Evolutionary conservation across 2,329 filamentous ascomycete genomes (phyloP), one percentile per base, ranked within the genome.

Genomic region (Microcyclospora pomicola): DNA sequence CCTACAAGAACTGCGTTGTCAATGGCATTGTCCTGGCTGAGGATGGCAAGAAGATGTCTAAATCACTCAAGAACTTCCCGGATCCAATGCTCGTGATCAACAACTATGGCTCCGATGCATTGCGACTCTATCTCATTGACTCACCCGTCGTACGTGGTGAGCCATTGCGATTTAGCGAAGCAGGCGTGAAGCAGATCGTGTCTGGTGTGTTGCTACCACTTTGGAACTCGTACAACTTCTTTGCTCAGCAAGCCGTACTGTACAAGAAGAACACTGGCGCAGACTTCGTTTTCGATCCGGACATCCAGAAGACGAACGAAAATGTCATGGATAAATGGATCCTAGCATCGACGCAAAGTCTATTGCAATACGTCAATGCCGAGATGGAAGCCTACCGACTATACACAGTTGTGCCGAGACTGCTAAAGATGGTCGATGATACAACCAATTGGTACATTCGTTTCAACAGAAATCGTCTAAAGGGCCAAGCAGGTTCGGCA

Each of bases 361-460:
- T 96, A 49, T 70, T 96, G 41, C 78, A 86, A 53, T 95, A 91
- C 56, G 84, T 95, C 38, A 88, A 96, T 56, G 69, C 82, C 51
- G 88, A 96, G 63, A 96, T 96, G 88, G 71, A 71, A 37, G 77
- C 76, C 68, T 69, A 72, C 71, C 60, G 52, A 41, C 51, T 67
- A 27, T 96, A 95, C 62, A 96, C 87, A 1, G 88, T 96, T 33
- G 86, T 94, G 33, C 87, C 87, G 6, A 73, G 82, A 45, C 65
- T 96, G 42, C 47, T 61, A 28, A 58, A 57, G 42, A 55, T 93
- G 53, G 92, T 95, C 47, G 88, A 95, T 54, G 86, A 92, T 62
- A 86, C 83, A 3, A 95, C 87, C n/a, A 96, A 96, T 63, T 95
- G 87, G 87, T 95, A 95, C 63, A 95, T 95, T 59, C 75, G 86